A percentile compares a stretch with the other conserved stretches of the same genome.
Conservation (phyloP, 441 rosid genomes). For the Arabidopsis hybrid region DNA sequence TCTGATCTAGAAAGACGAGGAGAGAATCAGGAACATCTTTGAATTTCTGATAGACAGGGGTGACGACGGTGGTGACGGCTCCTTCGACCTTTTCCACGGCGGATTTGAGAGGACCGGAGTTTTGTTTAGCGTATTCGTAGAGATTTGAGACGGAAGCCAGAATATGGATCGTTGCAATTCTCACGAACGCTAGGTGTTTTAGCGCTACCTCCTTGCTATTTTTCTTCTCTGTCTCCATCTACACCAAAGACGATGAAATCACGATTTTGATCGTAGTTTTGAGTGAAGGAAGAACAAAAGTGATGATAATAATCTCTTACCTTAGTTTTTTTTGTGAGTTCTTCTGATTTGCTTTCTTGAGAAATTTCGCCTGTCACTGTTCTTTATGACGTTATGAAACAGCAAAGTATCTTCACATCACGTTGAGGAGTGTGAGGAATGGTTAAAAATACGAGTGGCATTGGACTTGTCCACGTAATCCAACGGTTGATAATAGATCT, state of each 20-base stretch:
- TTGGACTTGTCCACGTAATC: slow-evolving; percentile 46
- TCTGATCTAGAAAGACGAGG: slow-evolving; percentile 72
- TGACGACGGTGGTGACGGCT: slow-evolving; percentile 67
- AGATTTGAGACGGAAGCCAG: slow-evolving; percentile 61
- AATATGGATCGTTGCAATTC: slow-evolving; percentile 62
- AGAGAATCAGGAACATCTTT: slow-evolving; percentile 67
- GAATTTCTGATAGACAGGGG: slow-evolving; percentile 70
- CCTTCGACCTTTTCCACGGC: slow-evolving; percentile 72
- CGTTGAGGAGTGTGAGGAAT: slow-evolving; percentile 18
- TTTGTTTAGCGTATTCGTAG: slow-evolving; percentile 75
- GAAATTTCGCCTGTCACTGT: slow-evolving; percentile 23
- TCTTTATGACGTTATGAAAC: slow-evolving; percentile 7
- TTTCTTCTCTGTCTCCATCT: slow-evolving; percentile 48
- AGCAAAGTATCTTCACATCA: slow-evolving; percentile 34
- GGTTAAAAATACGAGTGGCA: slow-evolving; percentile 22
- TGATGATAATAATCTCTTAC: slow-evolving; percentile 13
- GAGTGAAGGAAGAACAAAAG: not conserved
- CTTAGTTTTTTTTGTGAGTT: not conserved
- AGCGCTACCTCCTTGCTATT: slow-evolving; percentile 51
- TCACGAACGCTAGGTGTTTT: slow-evolving; percentile 71
- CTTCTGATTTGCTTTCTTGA: slow-evolving; percentile 14
- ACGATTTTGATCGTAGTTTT: not conserved
- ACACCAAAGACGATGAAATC: slow-evolving; percentile 1
- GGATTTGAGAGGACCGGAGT: slow-evolving; percentile 80
- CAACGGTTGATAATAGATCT: slow-evolving; percentile 45